Conservation (phyloP, 2,329 filamentous ascomycete genomes). For the Orbilia brochopaga region DNA sequence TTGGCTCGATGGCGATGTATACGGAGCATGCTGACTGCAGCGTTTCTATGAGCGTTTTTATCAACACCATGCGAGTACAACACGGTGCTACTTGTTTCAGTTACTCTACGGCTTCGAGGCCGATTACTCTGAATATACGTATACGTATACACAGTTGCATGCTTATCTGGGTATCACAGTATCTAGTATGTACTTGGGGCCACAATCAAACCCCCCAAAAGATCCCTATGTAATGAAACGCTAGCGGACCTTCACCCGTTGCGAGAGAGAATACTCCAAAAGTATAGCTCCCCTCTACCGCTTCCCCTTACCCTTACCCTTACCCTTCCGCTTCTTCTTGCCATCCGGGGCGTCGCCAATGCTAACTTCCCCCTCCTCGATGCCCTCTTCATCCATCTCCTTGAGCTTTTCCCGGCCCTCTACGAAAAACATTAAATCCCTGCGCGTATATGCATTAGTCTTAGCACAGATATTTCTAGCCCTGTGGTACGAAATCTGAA, state of each 20-base stretch:
- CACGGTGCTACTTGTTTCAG: no score
- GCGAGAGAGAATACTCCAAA: not conserved
- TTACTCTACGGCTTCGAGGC: no score
- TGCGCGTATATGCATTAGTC: not conserved
- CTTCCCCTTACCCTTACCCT: slow-evolving; percentile 45
- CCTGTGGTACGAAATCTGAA: not conserved
- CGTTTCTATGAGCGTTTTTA: no score
- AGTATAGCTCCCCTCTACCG: not conserved
- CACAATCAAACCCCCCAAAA: no score
- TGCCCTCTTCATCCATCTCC: slow-evolving; percentile 46
- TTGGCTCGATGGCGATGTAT: no score
- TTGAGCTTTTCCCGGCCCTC: slow-evolving; percentile 49
- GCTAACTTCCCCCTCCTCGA: slow-evolving; percentile 45
- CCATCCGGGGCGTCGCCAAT: slow-evolving; percentile 32
- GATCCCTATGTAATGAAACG: not conserved
- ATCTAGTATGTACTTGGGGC: no score
- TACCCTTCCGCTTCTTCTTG: slow-evolving; percentile 41
- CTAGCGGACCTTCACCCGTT: not conserved
- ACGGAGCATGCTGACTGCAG: no score
- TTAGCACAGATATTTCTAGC: not conserved
- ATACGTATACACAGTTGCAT: no score
- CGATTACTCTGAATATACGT: no score
- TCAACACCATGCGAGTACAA: no score
- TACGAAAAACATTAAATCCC: slow-evolving; percentile 48
- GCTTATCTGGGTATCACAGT: no score